These are phyloP conservation scores for Trichoderma koningiopsis DNA, from an alignment of 2,329 filamentous ascomycete genomes.

Conservation along the genomic window DNA sequence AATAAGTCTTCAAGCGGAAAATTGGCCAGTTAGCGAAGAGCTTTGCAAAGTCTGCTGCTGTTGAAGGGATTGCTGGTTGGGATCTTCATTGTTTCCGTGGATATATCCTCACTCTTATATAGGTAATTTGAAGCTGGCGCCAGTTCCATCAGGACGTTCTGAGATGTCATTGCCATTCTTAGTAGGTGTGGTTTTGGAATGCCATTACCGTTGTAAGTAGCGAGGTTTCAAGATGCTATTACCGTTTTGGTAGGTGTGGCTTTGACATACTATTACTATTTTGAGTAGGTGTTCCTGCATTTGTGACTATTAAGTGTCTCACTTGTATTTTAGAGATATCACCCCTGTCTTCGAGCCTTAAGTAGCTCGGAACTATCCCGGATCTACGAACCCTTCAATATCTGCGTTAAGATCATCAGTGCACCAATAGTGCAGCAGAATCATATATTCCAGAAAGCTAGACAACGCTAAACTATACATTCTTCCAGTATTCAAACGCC, in stretches of 20 bases:
- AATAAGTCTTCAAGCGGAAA: neutral
- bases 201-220: neutral
- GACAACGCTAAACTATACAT: neutral
- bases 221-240: neutral
- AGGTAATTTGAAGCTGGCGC: neutral
- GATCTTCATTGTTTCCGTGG: neutral
- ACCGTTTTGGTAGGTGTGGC: neutral
- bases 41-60: neutral
- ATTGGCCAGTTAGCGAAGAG: neutral
- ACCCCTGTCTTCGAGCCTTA: neutral
- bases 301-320: neutral
- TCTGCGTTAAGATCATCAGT: neutral
- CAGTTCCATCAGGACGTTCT: neutral
- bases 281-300: neutral
- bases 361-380: neutral
- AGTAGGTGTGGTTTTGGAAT: neutral
- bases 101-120: slow-evolving; percentile 4
- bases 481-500: neutral
- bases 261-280: neutral
- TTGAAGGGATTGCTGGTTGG: neutral
- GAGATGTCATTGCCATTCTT: neutral
- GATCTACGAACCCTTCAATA: neutral
- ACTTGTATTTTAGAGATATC: neutral
- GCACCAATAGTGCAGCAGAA: neutral
- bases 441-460: neutral